Evolutionary conservation across 495 filamentous ascomycete species (phyloP), one percentile per base, ranked within the genome.

Genomic region (Viridothelium virens): DNA sequence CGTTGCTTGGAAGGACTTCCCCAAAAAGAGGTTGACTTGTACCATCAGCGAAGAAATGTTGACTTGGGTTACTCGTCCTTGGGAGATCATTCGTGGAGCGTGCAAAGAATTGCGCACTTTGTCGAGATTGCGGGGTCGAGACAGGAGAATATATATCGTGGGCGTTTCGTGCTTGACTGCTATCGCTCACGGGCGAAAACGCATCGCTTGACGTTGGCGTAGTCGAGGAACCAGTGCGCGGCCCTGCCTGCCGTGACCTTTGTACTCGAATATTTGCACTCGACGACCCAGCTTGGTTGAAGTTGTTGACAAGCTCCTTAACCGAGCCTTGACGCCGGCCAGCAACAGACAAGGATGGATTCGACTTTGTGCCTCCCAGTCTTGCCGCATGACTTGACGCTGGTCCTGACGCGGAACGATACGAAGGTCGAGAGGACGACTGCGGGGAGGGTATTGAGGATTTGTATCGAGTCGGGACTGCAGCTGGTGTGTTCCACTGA

Each of bases 261-360:
- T 59, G 53, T 31, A 31, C 18, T 36, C 53, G 53, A 59, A 6
- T 7, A 14, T 7, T 59, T 18, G 4, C 34, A 37, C 38, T 31
- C 25, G 16, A n/a, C 14, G 62, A 64, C 12, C 64, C 69, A 37
- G 63, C 53, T 59, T 83, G 81, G 70, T 88, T 84, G 74, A 88
- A 87, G 38, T 79, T 82, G 73, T 84, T 82, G 56, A 87, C 78
- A 31, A 88, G 79, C 53, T 87, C 82, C 75, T 83, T 84, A 72
- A 87, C 85, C 12, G 82, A 82, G 4, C 83, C 75, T 59, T 59
- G 53, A 36, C 53, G 53, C 3, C 53, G 53, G 36, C 53, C 53
- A 7, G 31, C 25, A 7, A 6, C 53, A 4, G 53, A 59, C 31
- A 59, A 14, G 3, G 53, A 33, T 59, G 53, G 53, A 36, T 59